Evolutionary conservation across 2,329 filamentous ascomycete species (phyloP), one percentile per base, ranked within the genome.

Genomic region (Sordariomycetes sp.): DNA sequence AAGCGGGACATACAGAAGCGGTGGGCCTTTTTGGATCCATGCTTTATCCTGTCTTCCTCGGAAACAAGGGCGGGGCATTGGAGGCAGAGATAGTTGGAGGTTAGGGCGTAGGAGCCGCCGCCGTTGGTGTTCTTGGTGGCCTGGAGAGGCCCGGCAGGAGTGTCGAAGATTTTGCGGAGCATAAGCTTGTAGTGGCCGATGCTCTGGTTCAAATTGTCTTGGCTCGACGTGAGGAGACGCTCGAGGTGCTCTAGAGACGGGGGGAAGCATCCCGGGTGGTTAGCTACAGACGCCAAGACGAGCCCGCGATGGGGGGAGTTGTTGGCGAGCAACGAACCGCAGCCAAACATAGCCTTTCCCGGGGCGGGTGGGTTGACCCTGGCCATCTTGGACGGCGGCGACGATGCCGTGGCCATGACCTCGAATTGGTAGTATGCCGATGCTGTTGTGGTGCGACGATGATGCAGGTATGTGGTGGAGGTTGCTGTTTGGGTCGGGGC

Each of bases 181-280:
- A 90, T 82, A 66, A 82, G 80, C 67, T 86, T 88, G 71, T 92
- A 92, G 65, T 88, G 82, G 58, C 82, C 76, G 60, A 89, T 82
- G 22, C 86, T 87, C 61, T 79, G 84, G 64, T 88, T 86, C 71
- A 83, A 85, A 18, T 82, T 80, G 61, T 85, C 82, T 61, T 83
- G 81, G 53, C 75, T 78, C 65, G 79, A 80, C 37, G 75, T 78
- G 37, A 90, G 77, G 60, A 91, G 80, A 25, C 79, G 76, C 68
- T 89, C 85, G 54, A 89, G 79, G 70, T 92, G 88, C 69, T 89
- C 88, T 91, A 66, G 14, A 28, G 16, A 37, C 46, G 57, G 34
- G 43, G 46, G n/a, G 28, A 34, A 22, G 18, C 24, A 32, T 43
- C 37, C 22, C 40, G 14, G 37, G 20, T 50, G 11, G 46, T 50